These are phyloP conservation scores for Forsythia suspensa DNA, from an alignment of 257 asterid genomes.

Conservation along the genomic window DNA sequence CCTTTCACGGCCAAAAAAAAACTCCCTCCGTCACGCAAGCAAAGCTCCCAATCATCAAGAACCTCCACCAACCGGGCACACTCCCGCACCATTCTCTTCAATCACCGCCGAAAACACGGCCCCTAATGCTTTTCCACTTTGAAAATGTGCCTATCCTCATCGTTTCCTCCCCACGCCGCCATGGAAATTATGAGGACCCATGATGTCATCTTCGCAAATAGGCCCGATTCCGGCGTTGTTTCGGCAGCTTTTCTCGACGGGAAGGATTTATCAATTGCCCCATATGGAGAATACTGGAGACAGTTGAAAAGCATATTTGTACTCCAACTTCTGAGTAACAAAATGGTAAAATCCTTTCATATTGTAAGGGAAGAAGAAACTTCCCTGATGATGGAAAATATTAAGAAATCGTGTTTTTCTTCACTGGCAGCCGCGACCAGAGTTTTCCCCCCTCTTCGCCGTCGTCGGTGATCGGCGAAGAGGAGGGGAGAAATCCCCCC, in stretches of 20 bases:
- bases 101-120: conserved; percentile 16
- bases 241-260: conserved; percentile 22
- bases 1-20: too few relatives aligned
- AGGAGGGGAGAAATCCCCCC: too few relatives aligned
- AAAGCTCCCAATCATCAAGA: conserved; percentile 19
- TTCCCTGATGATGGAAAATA: conserved; percentile 14
- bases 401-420: background rate
- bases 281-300: conserved; percentile 43
- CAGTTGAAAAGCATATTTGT: conserved; percentile 37
- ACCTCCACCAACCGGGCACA: conserved; percentile 21
- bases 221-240: conserved; percentile 26
- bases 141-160: conserved; percentile 7
- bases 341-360: conserved; percentile 30
- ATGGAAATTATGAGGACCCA: conserved; percentile 26
- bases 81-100: conserved; percentile 22
- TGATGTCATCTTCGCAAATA: conserved; percentile 29
- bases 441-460: too few relatives aligned
- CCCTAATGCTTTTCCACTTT: conserved; percentile 24
- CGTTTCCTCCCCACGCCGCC: conserved; percentile 23
- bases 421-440: too few relatives aligned
- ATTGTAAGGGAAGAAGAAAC: conserved; percentile 33
- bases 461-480: too few relatives aligned
- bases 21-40: conserved; percentile 20
- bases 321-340: conserved; percentile 37
- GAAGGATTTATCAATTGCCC: conserved; percentile 25